A percentile compares a stretch with the other conserved stretches of the same genome.
phyloP scores from a whole-genome alignment of 148 eudicot species.

The Chenopodium quinoa region DNA sequence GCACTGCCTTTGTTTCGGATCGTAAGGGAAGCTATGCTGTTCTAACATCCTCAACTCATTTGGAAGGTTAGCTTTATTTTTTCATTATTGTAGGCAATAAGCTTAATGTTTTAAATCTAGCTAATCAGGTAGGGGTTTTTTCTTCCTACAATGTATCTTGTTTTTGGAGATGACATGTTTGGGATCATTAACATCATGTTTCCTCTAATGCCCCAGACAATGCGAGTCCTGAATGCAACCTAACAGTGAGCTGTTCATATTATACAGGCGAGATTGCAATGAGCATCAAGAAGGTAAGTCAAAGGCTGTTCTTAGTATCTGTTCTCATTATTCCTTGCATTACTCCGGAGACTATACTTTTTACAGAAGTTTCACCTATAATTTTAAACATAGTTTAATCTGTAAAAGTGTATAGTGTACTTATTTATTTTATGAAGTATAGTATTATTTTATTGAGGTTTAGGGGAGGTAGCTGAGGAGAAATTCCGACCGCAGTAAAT shows the following conservation, averaged over 20 bases:
- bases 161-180: neutral
- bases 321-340: neutral
- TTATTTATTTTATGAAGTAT: too few relatives aligned
- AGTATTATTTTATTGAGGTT: neutral
- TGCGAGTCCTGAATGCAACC: slow-evolving; percentile 87
- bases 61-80: slow-evolving; percentile 46
- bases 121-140: neutral
- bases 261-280: slow-evolving; percentile 88
- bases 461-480: neutral
- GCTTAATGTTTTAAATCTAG: neutral
- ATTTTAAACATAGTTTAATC: neutral
- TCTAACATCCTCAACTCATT: slow-evolving; percentile 59
- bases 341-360: neutral
- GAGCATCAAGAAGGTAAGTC: slow-evolving; percentile 77
- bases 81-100: neutral
- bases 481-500: neutral
- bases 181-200: slow-evolving; percentile 11
- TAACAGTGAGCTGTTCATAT: slow-evolving; percentile 69
- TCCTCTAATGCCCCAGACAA: slow-evolving; percentile 48
- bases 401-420: neutral
- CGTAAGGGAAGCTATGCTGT: slow-evolving; percentile 83
- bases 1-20: slow-evolving; percentile 88
- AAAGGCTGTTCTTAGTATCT: neutral
- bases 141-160: neutral
- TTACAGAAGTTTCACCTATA: neutral